A percentile compares a stretch with the other conserved stretches of the same genome.
phyloP scores from a whole-genome alignment of 2,329 filamentous ascomycete genomes.

The Proliferodiscus dingleyae region DNA sequence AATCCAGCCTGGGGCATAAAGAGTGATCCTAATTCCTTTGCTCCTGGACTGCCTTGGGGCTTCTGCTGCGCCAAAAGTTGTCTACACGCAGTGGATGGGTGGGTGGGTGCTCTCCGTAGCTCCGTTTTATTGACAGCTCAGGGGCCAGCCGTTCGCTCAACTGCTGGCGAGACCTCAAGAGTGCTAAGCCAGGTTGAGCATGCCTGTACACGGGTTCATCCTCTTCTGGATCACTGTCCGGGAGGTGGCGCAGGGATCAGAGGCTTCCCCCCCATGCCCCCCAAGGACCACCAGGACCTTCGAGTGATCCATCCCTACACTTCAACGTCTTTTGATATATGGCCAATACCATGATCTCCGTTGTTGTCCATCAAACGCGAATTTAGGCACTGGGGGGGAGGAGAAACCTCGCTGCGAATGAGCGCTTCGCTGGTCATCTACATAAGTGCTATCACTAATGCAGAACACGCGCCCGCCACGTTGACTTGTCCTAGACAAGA shows the following conservation, averaged over 20 bases:
- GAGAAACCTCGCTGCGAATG: slow-evolving; percentile 13
- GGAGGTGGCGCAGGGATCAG: slow-evolving; percentile 23
- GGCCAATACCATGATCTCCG: slow-evolving; percentile 21
- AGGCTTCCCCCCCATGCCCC: slow-evolving; percentile 19
- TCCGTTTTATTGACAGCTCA: slow-evolving; percentile 23
- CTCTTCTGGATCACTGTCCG: slow-evolving; percentile 20
- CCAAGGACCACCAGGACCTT: too few species aligned
- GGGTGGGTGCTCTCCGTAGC: slow-evolving; percentile 12
- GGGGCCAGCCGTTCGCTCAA: slow-evolving; percentile 12
- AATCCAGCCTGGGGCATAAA: slow-evolving; percentile 1
- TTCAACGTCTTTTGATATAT: slow-evolving; percentile 28
- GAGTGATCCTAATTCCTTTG: neutral
- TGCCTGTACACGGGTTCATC: slow-evolving; percentile 20
- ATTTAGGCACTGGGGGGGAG: slow-evolving; percentile 27
- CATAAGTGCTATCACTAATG: slow-evolving; percentile 21
- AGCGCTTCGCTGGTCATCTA: slow-evolving; percentile 5
- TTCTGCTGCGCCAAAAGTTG: too few species aligned
- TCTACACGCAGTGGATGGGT: slow-evolving; percentile 8
- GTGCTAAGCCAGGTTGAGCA: slow-evolving; percentile 17
- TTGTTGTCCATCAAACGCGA: slow-evolving; percentile 19
- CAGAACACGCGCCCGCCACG: slow-evolving; percentile 30
- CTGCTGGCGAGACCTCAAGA: slow-evolving; percentile 1
- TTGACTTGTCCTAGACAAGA: slow-evolving; percentile 21
- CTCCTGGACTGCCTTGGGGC: too few species aligned
- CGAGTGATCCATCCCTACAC: slow-evolving; percentile 7